phyloP scores from a whole-genome alignment of 2,329 filamentous ascomycete genomes.

The Aurifilum marmelostoma region DNA sequence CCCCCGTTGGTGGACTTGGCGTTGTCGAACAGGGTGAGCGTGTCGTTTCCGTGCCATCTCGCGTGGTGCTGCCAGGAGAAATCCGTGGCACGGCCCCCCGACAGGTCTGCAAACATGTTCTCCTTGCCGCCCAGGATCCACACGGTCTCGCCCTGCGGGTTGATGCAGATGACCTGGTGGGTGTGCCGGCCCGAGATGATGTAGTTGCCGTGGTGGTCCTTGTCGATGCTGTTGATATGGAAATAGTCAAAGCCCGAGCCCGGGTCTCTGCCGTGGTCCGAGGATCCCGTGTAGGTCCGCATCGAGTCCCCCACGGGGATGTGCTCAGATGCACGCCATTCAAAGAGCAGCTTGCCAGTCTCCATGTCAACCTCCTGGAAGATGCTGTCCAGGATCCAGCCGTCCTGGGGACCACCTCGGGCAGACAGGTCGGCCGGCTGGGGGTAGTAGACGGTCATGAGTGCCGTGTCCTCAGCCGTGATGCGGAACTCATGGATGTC shows the following conservation, averaged over 20 bases:
- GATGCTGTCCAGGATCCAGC: constrained; percentile 41
- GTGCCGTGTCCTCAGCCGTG: constrained; percentile 45
- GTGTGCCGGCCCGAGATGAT: constrained; percentile 42
- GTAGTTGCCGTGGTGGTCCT: constrained; percentile 42
- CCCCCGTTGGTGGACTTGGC: constrained; percentile 39
- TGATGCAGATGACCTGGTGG: constrained; percentile 37
- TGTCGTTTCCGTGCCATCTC: constrained; percentile 38
- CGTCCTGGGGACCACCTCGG: constrained; percentile 39
- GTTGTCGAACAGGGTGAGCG: constrained; percentile 46
- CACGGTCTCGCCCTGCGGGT: constrained; percentile 36
- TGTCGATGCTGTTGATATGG: constrained; percentile 43
- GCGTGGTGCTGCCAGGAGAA: constrained; percentile 46
- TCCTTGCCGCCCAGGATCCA: constrained; percentile 43
- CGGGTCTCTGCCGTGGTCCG: constrained; percentile 36
- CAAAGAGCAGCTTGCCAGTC: constrained; percentile 42
- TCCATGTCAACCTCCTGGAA: constrained; percentile 45
- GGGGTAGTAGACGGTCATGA: constrained; percentile 47
- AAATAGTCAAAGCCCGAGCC: constrained; percentile 42
- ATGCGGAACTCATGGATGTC: constrained; percentile 49
- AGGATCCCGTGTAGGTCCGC: constrained; percentile 34
- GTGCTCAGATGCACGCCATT: constrained; percentile 42
- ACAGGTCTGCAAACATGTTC: constrained; percentile 42
- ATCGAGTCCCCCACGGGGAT: constrained; percentile 35
- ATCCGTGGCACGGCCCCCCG: constrained; percentile 39
- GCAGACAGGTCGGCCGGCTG: constrained; percentile 37